A percentile compares a stretch with the other conserved stretches of the same genome.
Conservation (phyloP, 1,139 yeast species). For the Pichia sp. region DNA sequence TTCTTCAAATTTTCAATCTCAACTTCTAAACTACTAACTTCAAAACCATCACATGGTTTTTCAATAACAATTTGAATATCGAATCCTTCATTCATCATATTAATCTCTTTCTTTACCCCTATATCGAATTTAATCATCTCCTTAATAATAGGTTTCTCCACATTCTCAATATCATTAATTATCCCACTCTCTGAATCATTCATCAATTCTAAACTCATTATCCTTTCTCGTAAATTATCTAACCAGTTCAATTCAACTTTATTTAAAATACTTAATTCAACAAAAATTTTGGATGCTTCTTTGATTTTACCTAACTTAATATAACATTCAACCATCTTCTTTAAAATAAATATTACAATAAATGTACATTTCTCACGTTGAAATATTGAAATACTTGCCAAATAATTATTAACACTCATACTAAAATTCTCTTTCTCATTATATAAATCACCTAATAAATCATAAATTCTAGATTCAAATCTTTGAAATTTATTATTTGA, state of each 20-base stretch:
- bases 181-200: conserved; percentile 2
- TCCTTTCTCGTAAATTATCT: conserved; percentile 2
- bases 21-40: conserved; percentile 23
- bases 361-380: conserved; percentile 30
- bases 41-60: conserved; percentile 21
- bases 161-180: too few species aligned
- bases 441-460: conserved; percentile 44
- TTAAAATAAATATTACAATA: conserved; percentile 25
- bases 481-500: conserved; percentile 30
- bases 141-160: not conserved
- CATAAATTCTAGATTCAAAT: conserved; percentile 37
- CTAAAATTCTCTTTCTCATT: conserved; percentile 29
- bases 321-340: conserved; percentile 31
- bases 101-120: conserved; percentile 12
- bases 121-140: conserved; percentile 23
- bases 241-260: not conserved
- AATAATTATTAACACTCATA: conserved; percentile 37
- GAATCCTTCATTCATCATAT: conserved; percentile 20
- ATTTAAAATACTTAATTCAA: conserved; percentile 5
- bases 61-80: conserved; percentile 28
- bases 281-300: conserved; percentile 22
- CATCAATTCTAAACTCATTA: conserved; percentile 7
- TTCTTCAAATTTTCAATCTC: conserved; percentile 11
- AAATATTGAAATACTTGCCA: conserved; percentile 29
- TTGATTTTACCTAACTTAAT: conserved; percentile 25